phyloP scores from a whole-genome alignment of 108 stramenopile species.

The Aureococcus anophagefferens region DNA sequence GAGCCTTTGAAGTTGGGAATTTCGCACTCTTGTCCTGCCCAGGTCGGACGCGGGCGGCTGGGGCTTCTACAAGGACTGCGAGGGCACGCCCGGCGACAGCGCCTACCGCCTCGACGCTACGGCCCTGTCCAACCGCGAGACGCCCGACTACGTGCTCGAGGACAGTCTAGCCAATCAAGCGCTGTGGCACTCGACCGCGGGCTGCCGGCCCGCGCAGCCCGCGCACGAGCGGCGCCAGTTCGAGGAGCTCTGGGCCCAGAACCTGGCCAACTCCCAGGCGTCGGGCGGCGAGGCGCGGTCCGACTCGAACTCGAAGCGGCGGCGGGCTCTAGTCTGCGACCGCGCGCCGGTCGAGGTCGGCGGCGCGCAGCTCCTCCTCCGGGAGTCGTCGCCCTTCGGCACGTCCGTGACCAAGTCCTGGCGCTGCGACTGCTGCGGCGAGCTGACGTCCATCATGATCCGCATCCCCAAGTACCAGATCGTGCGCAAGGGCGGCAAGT shows the following conservation, averaged over 20 bases:
- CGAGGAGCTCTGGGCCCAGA: slow-evolving; percentile 82
- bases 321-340: no score
- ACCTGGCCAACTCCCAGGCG: slow-evolving; percentile 41
- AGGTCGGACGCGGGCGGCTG: not conserved
- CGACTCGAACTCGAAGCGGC: not conserved
- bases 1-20: no score
- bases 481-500: not conserved
- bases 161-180: slow-evolving; percentile 65
- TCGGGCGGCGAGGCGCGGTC: not conserved
- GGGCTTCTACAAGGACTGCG: slow-evolving; percentile 2
- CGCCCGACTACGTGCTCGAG: slow-evolving; percentile 79
- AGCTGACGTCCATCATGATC: slow-evolving; percentile 25
- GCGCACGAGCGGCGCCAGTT: slow-evolving; percentile 74
- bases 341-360: no score
- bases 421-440: slow-evolving; percentile 21
- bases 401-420: slow-evolving; percentile 24
- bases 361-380: slow-evolving; percentile 4
- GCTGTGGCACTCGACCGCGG: slow-evolving; percentile 82
- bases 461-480: slow-evolving; percentile 33
- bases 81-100: not conserved
- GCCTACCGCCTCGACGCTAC: not conserved
- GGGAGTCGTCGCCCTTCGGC: slow-evolving; percentile 17
- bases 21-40: no score
- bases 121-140: slow-evolving; percentile 3
- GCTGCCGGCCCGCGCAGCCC: slow-evolving; percentile 83